Conservation (phyloP, 495 filamentous ascomycete species). For the Aspergillus affinis region DNA sequence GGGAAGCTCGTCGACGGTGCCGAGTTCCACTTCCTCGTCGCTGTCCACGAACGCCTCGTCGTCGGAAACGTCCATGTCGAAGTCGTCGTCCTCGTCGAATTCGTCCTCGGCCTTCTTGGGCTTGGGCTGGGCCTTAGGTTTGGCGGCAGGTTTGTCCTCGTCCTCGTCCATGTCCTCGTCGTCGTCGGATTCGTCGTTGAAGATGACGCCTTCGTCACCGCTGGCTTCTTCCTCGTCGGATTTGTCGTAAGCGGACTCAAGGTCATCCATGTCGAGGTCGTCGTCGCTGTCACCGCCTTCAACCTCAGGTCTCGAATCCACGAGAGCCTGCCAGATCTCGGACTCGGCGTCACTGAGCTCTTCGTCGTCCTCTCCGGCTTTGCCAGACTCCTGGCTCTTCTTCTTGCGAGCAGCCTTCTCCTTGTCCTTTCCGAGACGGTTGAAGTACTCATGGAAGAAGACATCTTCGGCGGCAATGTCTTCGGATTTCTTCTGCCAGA, state of each 20-base stretch:
- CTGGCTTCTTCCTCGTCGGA: conserved; percentile 47
- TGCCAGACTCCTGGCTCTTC: conserved; percentile 44
- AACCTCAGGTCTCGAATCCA: conserved; percentile 74
- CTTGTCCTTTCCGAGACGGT: conserved; percentile 69
- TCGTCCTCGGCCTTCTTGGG: conserved; percentile 32
- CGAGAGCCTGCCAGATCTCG: conserved; percentile 93
- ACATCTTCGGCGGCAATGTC: conserved; percentile 88
- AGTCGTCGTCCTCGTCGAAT: conserved; percentile 41
- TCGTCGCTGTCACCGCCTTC: conserved; percentile 67
- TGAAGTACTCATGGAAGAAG: conserved; percentile 98
- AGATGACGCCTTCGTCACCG: conserved; percentile 53
- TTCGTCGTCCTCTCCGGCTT: conserved; percentile 30
- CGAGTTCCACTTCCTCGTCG: conserved; percentile 53
- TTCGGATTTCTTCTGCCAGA: conserved; percentile 87
- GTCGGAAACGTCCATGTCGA: conserved; percentile 52
- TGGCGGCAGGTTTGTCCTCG: conserved; percentile 26
- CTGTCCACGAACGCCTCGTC: conserved; percentile 54
- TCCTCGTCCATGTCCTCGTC: conserved; percentile 48
- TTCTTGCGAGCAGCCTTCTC: conserved; percentile 52
- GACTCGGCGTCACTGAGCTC: conserved; percentile 50
- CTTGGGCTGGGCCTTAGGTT: conserved; percentile 36
- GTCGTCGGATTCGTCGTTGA: conserved; percentile 45
- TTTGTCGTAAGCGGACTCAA: conserved; percentile 55
- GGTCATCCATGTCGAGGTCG: conserved; percentile 64
- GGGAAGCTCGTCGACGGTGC: conserved; percentile 31